These are phyloP conservation scores for Pulveroboletus frians DNA, from an alignment of 768 basidiomycete genomes.

Conservation along the genomic window DNA sequence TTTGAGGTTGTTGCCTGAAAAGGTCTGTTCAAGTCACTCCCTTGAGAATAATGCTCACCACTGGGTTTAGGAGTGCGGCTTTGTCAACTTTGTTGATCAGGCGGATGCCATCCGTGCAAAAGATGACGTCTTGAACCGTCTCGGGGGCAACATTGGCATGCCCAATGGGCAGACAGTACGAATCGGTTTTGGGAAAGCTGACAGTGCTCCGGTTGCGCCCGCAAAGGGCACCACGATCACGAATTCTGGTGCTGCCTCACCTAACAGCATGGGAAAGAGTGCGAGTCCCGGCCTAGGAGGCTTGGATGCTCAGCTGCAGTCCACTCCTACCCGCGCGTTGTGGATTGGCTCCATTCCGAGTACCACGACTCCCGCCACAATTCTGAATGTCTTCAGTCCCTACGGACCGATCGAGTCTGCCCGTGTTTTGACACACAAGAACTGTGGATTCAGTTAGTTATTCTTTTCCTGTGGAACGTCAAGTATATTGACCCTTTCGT, in stretches of 20 bases:
- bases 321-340: constrained; percentile 87
- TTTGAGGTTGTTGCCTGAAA: constrained; percentile 90
- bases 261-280: constrained; percentile 48
- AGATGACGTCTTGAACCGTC: constrained; percentile 93
- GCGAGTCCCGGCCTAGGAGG: constrained; percentile 54
- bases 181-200: constrained; percentile 97
- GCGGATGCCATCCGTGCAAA: constrained; percentile 95
- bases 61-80: constrained; percentile 81
- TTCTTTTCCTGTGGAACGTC: not conserved
- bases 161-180: constrained; percentile 94
- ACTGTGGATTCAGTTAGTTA: constrained; percentile 82
- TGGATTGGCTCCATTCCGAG: constrained; percentile 99
- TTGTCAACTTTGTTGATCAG: constrained; percentile 97
- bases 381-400: constrained; percentile 93
- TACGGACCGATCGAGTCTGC: constrained; percentile 98
- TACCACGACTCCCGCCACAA: constrained; percentile 89
- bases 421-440: constrained; percentile 93
- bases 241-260: constrained; percentile 61
- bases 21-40: constrained; percentile 46
- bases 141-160: constrained; percentile 92
- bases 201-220: constrained; percentile 89
- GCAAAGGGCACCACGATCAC: constrained; percentile 66
- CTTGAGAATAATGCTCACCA: constrained; percentile 15
- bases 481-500: constrained; percentile 4
- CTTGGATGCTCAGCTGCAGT: constrained; percentile 83